These are phyloP conservation scores for Graphium sp. DNA, from an alignment of 2,329 filamentous ascomycete genomes.

Conservation along the genomic window DNA sequence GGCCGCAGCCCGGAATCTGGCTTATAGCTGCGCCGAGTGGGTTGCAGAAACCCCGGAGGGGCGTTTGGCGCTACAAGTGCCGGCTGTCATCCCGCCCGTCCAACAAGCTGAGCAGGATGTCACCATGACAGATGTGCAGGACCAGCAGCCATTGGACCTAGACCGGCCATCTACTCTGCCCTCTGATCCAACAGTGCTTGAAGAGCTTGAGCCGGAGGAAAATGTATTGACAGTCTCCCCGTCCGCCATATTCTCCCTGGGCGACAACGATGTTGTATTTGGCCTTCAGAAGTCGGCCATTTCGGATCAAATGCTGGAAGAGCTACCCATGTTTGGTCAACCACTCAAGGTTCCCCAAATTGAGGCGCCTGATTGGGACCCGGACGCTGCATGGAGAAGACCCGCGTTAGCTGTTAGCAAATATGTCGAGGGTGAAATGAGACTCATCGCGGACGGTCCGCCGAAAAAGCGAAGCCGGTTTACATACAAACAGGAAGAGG, in stretches of 20 bases:
- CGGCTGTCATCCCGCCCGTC: constrained; percentile 29
- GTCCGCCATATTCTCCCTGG: constrained; percentile 68
- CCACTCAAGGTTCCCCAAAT: constrained; percentile 40
- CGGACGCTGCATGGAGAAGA: constrained; percentile 57
- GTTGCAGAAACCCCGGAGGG: constrained; percentile 47
- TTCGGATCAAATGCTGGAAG: constrained; percentile 60
- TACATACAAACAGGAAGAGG: constrained; percentile 57
- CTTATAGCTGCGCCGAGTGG: constrained; percentile 73
- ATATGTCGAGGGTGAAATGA: constrained; percentile 68
- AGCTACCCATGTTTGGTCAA: constrained; percentile 65
- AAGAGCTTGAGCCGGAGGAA: constrained; percentile 10
- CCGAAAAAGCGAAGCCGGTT: constrained; percentile 69
- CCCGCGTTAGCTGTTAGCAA: constrained; percentile 75
- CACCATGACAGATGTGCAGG: constrained; percentile 16
- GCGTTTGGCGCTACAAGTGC: constrained; percentile 52
- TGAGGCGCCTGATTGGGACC: constrained; percentile 39
- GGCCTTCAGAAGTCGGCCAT: constrained; percentile 56
- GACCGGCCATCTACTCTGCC: too few species aligned
- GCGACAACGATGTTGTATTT: constrained; percentile 68
- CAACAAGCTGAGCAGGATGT: constrained; percentile 11
- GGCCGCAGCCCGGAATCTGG: constrained; percentile 62
- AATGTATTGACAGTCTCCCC: constrained; percentile 42
- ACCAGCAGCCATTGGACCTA: too few species aligned
- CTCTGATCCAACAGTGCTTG: constrained; percentile 1
- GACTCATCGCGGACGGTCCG: constrained; percentile 46